These are phyloP conservation scores for Rhytidhysteron rufulum DNA, from an alignment of 2,329 filamentous ascomycete species.

Conservation along the genomic window DNA sequence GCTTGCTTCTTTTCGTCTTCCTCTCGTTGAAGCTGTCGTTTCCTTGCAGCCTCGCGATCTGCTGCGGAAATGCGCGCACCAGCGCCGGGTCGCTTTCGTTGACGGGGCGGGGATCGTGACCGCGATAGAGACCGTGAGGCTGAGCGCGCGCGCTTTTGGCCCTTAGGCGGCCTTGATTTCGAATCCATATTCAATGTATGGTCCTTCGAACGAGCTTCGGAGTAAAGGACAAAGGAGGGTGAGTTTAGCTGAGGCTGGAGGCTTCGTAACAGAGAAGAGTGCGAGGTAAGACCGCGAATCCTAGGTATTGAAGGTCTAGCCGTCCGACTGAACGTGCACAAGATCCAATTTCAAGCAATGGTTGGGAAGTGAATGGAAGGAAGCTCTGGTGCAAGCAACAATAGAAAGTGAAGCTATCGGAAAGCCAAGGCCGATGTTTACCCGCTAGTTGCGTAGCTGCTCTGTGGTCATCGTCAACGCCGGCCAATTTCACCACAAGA, in stretches of 20 bases:
- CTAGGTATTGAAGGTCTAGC: no score
- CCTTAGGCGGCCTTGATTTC: not conserved
- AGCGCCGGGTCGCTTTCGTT: slow-evolving; percentile 58
- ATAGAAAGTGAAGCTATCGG: not conserved
- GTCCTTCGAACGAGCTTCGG: no score
- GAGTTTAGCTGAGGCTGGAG: not conserved
- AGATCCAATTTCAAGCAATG: no score
- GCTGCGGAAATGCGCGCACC: slow-evolving; percentile 59
- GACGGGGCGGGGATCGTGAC: slow-evolving; percentile 51
- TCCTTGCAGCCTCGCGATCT: slow-evolving; percentile 65
- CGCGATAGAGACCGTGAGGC: slow-evolving; percentile 26
- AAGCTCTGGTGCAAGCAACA: no score
- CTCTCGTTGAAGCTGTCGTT: slow-evolving; percentile 41
- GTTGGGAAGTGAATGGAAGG: no score
- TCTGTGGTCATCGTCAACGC: not conserved
- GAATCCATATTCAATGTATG: not conserved
- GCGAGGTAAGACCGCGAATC: no score
- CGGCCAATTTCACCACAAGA: not conserved
- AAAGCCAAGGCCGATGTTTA: not conserved
- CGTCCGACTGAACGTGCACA: no score
- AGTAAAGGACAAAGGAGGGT: not conserved
- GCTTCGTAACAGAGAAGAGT: not conserved
- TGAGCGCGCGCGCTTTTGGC: slow-evolving; percentile 20
- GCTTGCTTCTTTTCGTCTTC: slow-evolving; percentile 47
- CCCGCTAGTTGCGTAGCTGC: no score